phyloP scores from a whole-genome alignment of 495 filamentous ascomycete genomes.

The Friedmanniomyces simplex region DNA sequence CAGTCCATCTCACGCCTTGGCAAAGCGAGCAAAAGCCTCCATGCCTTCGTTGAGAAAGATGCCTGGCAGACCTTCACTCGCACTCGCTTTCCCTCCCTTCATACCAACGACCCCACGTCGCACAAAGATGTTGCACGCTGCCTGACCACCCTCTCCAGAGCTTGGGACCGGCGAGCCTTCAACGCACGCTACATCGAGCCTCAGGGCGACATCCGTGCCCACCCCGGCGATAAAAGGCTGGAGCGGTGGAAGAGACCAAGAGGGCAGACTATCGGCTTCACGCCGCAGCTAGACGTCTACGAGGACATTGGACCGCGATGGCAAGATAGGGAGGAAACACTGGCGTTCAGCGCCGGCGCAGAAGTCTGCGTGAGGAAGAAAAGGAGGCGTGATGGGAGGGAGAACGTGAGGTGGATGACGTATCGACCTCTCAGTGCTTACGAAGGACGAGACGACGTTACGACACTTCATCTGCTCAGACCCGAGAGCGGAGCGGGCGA shows the following conservation, averaged over 20 bases:
- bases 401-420: slow-evolving; percentile 35
- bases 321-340: slow-evolving; percentile 44
- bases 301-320: slow-evolving; percentile 42
- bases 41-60: slow-evolving; percentile 41
- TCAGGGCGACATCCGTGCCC: slow-evolving; percentile 18
- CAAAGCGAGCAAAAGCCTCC: slow-evolving; percentile 40
- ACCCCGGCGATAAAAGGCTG: slow-evolving; percentile 19
- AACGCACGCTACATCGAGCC: slow-evolving; percentile 45
- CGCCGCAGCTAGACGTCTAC: slow-evolving; percentile 51
- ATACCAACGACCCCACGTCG: slow-evolving; percentile 9
- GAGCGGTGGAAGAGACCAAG: slow-evolving; percentile 27
- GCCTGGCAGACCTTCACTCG: slow-evolving; percentile 50
- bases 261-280: slow-evolving; percentile 55
- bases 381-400: slow-evolving; percentile 24
- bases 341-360: slow-evolving; percentile 54
- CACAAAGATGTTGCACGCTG: slow-evolving; percentile 46
- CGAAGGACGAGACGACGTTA: slow-evolving; percentile 57
- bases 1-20: slow-evolving; percentile 39
- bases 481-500: slow-evolving; percentile 27
- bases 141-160: slow-evolving; percentile 48
- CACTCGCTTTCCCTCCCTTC: slow-evolving; percentile 41
- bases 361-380: slow-evolving; percentile 40
- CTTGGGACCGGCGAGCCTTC: slow-evolving; percentile 50
- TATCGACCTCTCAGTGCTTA: slow-evolving; percentile 42
- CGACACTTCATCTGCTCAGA: slow-evolving; percentile 43